phyloP scores from a whole-genome alignment of 306 rosid genomes.

The Ochetophila trinervis region DNA sequence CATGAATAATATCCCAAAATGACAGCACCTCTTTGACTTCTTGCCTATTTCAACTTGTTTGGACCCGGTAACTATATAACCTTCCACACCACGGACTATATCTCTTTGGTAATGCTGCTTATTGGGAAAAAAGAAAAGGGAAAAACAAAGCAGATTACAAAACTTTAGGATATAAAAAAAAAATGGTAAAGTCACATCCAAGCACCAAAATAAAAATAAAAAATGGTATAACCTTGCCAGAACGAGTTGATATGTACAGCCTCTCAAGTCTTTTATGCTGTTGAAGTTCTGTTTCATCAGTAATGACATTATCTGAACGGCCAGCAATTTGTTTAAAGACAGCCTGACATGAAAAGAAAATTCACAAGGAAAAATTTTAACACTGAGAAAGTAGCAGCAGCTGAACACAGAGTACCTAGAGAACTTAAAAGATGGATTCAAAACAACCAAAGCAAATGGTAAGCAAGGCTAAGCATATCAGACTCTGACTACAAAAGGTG shows the following conservation, averaged over 20 bases:
- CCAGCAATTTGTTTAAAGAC: constrained; percentile 82
- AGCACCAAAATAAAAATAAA: constrained; percentile 22
- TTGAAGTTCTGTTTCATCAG: constrained; percentile 68
- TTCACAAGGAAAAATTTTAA: neutral
- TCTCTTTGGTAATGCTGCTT: constrained; percentile 81
- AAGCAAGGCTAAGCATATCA: too few relatives aligned
- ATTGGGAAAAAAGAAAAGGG: constrained; percentile 15
- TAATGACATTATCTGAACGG: constrained; percentile 66
- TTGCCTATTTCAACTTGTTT: constrained; percentile 79
- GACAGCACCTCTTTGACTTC: constrained; percentile 17
- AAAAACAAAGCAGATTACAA: neutral
- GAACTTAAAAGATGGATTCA: too few relatives aligned
- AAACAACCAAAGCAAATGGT: too few relatives aligned
- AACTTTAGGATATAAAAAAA: neutral
- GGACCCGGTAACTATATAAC: constrained; percentile 82
- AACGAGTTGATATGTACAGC: constrained; percentile 79
- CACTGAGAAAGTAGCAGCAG: neutral
- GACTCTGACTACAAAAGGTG: too few relatives aligned
- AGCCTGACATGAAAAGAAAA: constrained; percentile 40
- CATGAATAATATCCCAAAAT: constrained; percentile 15
- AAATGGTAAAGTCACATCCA: constrained; percentile 4
- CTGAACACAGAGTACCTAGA: too few relatives aligned
- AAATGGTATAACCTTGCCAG: constrained; percentile 60
- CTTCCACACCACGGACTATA: constrained; percentile 85
- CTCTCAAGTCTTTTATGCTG: constrained; percentile 84